These are phyloP conservation scores for Apostasia ramifera DNA, from an alignment of 106 monocot genomes.

Conservation along the genomic window DNA sequence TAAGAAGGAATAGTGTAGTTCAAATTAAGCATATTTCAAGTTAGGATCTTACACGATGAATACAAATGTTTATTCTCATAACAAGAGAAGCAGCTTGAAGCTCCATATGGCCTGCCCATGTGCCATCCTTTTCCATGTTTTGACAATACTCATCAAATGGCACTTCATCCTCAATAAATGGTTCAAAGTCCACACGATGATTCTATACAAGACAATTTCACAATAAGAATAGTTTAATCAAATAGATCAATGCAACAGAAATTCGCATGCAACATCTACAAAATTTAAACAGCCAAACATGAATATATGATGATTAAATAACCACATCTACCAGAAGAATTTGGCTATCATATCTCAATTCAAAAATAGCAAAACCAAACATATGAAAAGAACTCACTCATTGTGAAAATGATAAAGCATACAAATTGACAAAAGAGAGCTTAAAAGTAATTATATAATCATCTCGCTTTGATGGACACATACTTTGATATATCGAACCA, in stretches of 20 bases:
- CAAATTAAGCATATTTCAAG: neutral
- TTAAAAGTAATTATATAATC: neutral
- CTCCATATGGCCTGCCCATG: conserved; percentile 92
- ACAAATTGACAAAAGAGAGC: neutral
- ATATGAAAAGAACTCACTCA: neutral
- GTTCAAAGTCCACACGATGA: conserved; percentile 68
- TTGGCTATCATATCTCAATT: no score
- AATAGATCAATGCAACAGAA: neutral
- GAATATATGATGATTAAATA: no score
- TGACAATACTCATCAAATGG: conserved; percentile 82
- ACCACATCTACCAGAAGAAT: no score
- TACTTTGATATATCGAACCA: conserved; percentile 79
- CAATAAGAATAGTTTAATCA: conserved; percentile 1
- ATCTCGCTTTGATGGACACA: neutral
- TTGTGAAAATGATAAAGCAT: neutral
- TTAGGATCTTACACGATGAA: conserved; percentile 46
- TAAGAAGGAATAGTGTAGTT: no score
- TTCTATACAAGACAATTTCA: conserved; percentile 26
- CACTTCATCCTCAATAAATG: conserved; percentile 89
- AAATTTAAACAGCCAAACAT: no score
- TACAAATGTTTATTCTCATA: conserved; percentile 70
- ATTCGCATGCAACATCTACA: no score
- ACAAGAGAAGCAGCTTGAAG: conserved; percentile 88
- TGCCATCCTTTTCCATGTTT: conserved; percentile 78
- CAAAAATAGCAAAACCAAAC: no score